Evolutionary conservation across 1,139 yeast genomes (phyloP), one percentile per base, ranked within the genome.

Genomic region (Blastobotrys capitulatus): DNA sequence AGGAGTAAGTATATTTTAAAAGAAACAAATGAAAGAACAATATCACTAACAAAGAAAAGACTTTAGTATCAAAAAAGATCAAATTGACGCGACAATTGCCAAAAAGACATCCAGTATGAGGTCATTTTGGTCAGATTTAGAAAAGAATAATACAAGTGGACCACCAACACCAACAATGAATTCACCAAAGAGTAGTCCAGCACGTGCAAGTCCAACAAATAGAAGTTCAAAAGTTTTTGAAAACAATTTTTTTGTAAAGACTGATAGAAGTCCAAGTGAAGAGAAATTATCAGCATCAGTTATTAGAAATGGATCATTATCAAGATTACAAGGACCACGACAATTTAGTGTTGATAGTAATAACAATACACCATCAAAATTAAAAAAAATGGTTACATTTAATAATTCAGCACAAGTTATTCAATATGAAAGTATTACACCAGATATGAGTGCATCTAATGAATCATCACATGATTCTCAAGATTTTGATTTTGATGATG

Each of bases 341-440:
- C 51, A 55, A 25, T 54, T 50, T 18, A 44, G 49, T 25, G 54
- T 54, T 13, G 49, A 53, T 35, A 44, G 52, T 26, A 34, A 51
- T 20, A 44, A 47, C 27, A 37, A 44, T 16, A 45, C 53, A 22
- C 57, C 60, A 16, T 46, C 59, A 10, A 54, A 52, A 42, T 52
- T 56, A 19, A 62, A 60, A 49, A 67, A 67, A 52, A 59, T 60
- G 12, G 71, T 67, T 25, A 66, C 65, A 1, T 67, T 67, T 48
- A 68, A 66, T 53, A 57, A 59, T 34, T 58, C 65, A 1, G 69
- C 66, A 43, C 66, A 74, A 54, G 68, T 74, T 10, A 63, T 75
- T 38, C 74, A 73, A 52, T 75, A 72, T 56, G 75, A 72, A 40
- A 62, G 68, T 22, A 55, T 59, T 27, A 69, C 73, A 1, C 73